A percentile compares a stretch with the other conserved stretches of the same genome.
These are phyloP conservation scores for Fusarium decemcellulare DNA, from an alignment of 2,329 filamentous ascomycete genomes.

Conservation along the genomic window DNA sequence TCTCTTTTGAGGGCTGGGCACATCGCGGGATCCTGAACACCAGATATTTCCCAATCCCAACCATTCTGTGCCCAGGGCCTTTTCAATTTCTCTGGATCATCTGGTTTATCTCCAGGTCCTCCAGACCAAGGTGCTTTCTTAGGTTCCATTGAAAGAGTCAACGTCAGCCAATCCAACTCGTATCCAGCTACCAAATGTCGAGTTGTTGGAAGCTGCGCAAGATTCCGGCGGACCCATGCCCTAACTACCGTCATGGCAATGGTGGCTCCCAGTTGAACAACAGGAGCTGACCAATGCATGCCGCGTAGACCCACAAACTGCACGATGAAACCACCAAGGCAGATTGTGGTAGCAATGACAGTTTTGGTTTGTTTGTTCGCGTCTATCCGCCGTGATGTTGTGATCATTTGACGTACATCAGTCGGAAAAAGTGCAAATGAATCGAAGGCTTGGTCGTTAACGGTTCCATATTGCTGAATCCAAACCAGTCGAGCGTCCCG, in stretches of 20 bases:
- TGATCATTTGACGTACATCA: not conserved
- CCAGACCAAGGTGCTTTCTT: no score
- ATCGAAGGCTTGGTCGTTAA: not conserved
- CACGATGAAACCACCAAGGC: not conserved
- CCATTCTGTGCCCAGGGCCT: no score
- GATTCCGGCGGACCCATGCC: not conserved
- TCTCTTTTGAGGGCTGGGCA: no score
- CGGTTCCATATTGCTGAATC: not conserved
- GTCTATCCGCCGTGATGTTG: not conserved
- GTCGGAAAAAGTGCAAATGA: not conserved
- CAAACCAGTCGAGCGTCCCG: not conserved
- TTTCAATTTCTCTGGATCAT: no score
- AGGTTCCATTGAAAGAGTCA: not conserved
- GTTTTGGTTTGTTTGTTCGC: no score
- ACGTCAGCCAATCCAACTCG: not conserved
- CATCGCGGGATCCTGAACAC: no score
- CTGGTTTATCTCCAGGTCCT: no score
- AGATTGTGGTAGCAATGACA: not conserved
- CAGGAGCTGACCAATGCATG: not conserved
- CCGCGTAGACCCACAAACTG: not conserved
- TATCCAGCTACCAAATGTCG: not conserved
- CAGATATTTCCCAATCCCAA: no score
- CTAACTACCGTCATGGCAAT: not conserved
- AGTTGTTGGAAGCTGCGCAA: not conserved
- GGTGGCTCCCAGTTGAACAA: not conserved